Conservation (phyloP, 2,329 filamentous ascomycete species). For the Leptographium flavum region DNA sequence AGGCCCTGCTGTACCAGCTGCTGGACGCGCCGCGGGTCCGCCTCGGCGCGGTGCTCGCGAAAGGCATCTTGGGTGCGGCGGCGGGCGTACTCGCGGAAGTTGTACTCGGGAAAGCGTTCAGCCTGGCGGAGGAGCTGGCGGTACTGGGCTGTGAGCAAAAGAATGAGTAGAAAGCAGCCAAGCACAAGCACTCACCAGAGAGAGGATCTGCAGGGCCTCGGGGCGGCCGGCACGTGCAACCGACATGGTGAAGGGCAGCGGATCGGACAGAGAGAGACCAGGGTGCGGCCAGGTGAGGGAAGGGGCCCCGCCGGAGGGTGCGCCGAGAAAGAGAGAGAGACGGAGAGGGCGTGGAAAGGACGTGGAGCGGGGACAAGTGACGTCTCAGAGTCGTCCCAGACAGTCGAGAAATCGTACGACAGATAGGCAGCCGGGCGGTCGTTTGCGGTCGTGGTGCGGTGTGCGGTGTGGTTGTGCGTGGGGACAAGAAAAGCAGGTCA, state of each 20-base stretch:
- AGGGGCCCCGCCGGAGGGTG: too few species aligned
- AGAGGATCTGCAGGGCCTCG: conserved; percentile 1
- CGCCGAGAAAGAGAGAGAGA: neutral
- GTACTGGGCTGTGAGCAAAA: conserved; percentile 43
- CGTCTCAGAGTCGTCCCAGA: neutral
- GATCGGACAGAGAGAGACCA: neutral
- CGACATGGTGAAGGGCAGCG: conserved; percentile 1
- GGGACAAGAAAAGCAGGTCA: neutral
- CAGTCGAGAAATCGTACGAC: neutral
- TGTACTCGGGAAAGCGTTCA: conserved; percentile 81
- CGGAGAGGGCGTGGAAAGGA: neutral
- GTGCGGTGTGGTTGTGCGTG: too few species aligned
- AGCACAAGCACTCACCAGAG: neutral
- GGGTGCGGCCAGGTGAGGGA: too few species aligned
- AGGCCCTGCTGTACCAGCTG: conserved; percentile 80
- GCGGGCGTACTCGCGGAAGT: conserved; percentile 93
- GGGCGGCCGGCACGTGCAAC: neutral
- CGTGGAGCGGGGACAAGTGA: neutral
- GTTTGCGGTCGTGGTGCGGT: too few species aligned
- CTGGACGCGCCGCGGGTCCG: conserved; percentile 65
- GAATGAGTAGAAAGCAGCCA: neutral
- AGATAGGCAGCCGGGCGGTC: too few species aligned
- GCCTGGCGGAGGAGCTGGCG: conserved; percentile 81
- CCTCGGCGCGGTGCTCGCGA: conserved; percentile 58
- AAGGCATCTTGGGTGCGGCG: conserved; percentile 86